phyloP scores from a whole-genome alignment of 768 basidiomycete genomes.

The Sistotremastrum suecicum region DNA sequence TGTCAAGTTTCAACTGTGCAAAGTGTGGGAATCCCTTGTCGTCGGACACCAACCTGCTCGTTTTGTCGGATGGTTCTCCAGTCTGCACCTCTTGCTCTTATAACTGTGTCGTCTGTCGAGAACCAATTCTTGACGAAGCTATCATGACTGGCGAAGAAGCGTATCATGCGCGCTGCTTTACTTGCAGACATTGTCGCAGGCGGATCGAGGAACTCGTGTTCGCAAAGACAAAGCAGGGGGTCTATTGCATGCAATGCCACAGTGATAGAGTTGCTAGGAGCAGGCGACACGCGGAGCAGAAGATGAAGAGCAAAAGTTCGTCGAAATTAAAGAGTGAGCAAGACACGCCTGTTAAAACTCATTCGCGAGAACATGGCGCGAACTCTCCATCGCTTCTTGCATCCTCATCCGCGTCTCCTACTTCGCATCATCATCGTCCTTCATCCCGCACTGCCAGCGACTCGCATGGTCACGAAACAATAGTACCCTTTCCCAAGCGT shows the following conservation, averaged over 20 bases:
- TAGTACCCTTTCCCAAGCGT: no score
- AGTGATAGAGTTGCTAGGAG: conserved; percentile 94
- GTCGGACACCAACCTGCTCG: conserved; percentile 92
- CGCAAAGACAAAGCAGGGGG: conserved; percentile 95
- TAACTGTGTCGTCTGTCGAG: conserved; percentile 88
- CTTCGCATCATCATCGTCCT: no score
- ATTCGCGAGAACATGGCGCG: conserved; percentile 3
- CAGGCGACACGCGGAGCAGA: conserved; percentile 80
- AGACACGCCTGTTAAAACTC: conserved; percentile 1
- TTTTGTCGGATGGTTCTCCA: conserved; percentile 95
- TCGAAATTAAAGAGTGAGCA: neutral
- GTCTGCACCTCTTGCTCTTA: conserved; percentile 91
- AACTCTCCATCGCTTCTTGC: neutral
- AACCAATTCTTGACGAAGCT: conserved; percentile 93
- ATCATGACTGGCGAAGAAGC: conserved; percentile 99
- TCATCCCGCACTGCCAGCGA: no score
- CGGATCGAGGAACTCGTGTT: conserved; percentile 97
- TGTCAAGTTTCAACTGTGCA: conserved; percentile 73
- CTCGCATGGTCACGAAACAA: no score
- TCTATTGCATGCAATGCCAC: conserved; percentile 98
- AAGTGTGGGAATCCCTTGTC: conserved; percentile 89
- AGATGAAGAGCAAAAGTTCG: conserved; percentile 35
- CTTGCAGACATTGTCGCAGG: conserved; percentile 88
- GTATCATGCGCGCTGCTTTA: conserved; percentile 97
- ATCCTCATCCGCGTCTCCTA: neutral